Evolutionary conservation across 1,284 basidiomycete genomes (phyloP), one percentile per base, ranked within the genome.

Genomic region (Apiotrichum siamense): DNA sequence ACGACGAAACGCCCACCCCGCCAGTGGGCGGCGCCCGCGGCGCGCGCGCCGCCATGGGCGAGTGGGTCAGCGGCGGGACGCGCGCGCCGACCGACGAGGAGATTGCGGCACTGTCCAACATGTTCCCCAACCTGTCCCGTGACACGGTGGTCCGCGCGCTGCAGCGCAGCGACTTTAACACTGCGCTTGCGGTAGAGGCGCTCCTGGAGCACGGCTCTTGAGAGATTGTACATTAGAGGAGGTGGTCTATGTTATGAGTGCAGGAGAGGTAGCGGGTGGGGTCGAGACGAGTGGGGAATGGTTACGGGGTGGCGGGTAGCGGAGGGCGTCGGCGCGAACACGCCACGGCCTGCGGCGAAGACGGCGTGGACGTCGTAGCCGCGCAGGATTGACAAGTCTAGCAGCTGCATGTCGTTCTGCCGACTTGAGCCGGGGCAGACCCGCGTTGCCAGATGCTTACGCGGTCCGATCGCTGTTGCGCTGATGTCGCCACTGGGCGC

Each of bases 101-200:
- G 74, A 86, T 91, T 43, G 73, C 76, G 24, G 59, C 70, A 42
- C 65, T 92, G 54, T 81, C 80, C 44, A 79, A 73, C 47, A 90
- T 93, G 85, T 93, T 93, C 68, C 88, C 89, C 17, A 82, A 87
- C 66, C 66, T 88, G 29, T 79, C 80, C 25, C 77, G 87, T 47
- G 84, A 87, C 44, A 79, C 82, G n/a, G 75, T 91, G n/a, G 79
- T 89, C 11, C 80, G 79, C 29, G 83, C 87, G 9, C 75, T 93
- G 38, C 88, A 91, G 67, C 76, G 85, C 50, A 69, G 60, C 60
- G 86, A 88, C 66, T 77, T 83, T 15, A 88, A 84, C 65, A 81
- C 85, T 43, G 86, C 88, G 75, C 79, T 76, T 35, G 88, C 88
- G 7, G 86, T 88, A 23, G 88, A 89, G 67, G 83, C 82, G n/a